Evolutionary conservation across 306 rosid species (phyloP), one percentile per base, ranked within the genome.

Genomic region (Aeschynomene evenia): DNA sequence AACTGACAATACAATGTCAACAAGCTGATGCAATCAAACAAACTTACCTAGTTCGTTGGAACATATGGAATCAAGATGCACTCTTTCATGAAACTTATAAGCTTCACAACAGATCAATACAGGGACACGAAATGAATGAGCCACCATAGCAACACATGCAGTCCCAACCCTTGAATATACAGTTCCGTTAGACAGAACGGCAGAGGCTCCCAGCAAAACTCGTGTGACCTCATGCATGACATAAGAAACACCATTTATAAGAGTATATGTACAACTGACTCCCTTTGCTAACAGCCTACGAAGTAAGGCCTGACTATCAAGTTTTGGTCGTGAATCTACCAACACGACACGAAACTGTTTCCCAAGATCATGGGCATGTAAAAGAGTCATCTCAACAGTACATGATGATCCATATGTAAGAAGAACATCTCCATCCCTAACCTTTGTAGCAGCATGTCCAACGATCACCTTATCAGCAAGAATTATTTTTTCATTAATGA

Each of bases 71-170:
- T 89, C 98, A 76, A 92, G 98, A 74, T 84, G 98, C 62, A 92
- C 98, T 78, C 98, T 86, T 83, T 92, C 96, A 53, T 92, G 96
- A 85, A 92, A 92, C 66, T 92, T 92, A 70, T 89, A 92, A 39
- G 96, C 89, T 85, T 89, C 98, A 40, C 98, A 92, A 80, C 98
- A 89, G 68, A 92, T 76, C 79, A 92, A 81, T 52, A 89, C 98
- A 8, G 98, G 98, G 74, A 89, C 85, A 43, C 57, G 80, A 77
- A 92, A 89, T 53, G 88, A 86, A 74, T 89, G 83, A 80, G 95
- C 98, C 61, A 92, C 95, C 96, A 92, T 89, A 57, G 98, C 95
- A 78, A 92, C 88, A 64, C 87, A 75, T 19, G 96, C 90, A 70
- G 98, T 89, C 63, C 98, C 98, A 79, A 92, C 82, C 81, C 87